These are phyloP conservation scores for Calocera cornea DNA, from an alignment of 768 basidiomycete genomes.

Conservation along the genomic window DNA sequence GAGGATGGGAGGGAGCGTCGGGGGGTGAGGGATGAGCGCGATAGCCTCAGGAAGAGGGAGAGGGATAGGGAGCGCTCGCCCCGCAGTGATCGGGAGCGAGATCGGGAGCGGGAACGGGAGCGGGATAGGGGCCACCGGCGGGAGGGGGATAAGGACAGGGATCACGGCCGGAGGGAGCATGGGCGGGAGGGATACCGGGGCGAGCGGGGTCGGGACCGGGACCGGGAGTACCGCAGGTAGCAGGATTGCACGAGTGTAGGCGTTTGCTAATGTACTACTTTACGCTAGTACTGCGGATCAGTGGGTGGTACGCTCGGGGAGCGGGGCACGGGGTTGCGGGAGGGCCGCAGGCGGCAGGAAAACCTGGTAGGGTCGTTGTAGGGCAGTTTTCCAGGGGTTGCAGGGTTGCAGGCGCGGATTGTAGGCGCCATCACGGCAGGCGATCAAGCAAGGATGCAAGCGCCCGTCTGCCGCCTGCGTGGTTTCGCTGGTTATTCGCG, in stretches of 20 bases:
- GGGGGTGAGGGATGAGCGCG: conserved; percentile 5
- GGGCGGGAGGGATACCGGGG: conserved; percentile 19
- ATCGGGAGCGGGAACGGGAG: conserved; percentile 22
- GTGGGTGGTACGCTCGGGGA: no score
- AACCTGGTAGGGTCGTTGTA: no score
- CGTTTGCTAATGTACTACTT: no score
- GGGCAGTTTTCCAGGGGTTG: no score
- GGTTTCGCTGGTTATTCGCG: neutral
- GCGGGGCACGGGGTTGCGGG: no score
- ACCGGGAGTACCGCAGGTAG: conserved; percentile 21
- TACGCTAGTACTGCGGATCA: no score
- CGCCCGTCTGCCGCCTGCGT: neutral
- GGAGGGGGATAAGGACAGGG: conserved; percentile 36
- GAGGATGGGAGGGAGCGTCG: neutral
- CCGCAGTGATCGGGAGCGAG: conserved; percentile 17
- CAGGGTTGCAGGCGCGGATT: neutral
- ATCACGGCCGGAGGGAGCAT: conserved; percentile 34
- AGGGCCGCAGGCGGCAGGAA: no score
- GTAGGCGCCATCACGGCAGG: neutral
- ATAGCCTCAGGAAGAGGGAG: conserved; percentile 18
- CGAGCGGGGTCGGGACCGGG: conserved; percentile 13
- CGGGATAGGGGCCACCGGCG: conserved; percentile 33
- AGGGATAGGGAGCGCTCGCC: conserved; percentile 19
- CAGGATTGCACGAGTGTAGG: conserved; percentile 15
- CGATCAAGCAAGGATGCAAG: neutral